These are phyloP conservation scores for Yarrowia phangngaensis DNA, from an alignment of 805 yeast species.

Conservation along the genomic window DNA sequence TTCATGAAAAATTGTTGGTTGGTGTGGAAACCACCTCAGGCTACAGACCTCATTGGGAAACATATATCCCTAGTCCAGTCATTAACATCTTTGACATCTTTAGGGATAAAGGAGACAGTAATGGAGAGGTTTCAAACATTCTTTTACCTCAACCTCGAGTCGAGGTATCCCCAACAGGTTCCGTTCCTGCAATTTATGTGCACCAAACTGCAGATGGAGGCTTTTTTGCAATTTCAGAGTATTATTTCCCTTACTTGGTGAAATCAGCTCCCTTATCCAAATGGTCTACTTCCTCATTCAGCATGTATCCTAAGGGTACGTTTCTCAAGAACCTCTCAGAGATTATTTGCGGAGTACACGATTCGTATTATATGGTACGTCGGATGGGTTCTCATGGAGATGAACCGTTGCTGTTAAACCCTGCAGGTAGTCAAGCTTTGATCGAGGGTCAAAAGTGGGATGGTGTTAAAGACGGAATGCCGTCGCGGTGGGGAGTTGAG, in stretches of 20 bases:
- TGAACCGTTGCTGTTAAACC: conserved; percentile 2
- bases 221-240: conserved; percentile 84
- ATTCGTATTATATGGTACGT: conserved; percentile 25
- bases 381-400: conserved; percentile 1
- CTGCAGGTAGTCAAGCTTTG: conserved; percentile 20
- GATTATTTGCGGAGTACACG: conserved; percentile 34
- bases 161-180: conserved; percentile 16
- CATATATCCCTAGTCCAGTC: conserved; percentile 65
- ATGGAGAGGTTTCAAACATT: conserved; percentile 32
- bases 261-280: conserved; percentile 72
- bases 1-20: conserved; percentile 71
- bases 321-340: conserved; percentile 22
- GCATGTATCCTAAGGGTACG: conserved; percentile 11
- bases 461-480: conserved; percentile 1
- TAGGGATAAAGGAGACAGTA: conserved; percentile 14
- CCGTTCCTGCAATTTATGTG: conserved; percentile 54
- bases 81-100: conserved; percentile 78
- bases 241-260: conserved; percentile 74
- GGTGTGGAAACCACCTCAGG: conserved; percentile 54
- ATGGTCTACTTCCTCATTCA: conserved; percentile 45
- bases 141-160: conserved; percentile 41
- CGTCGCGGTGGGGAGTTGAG: conserved; percentile 1
- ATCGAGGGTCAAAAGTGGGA: conserved; percentile 22
- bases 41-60: conserved; percentile 76
- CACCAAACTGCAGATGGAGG: conserved; percentile 56